These are phyloP conservation scores for Schizosaccharomyces cryophilus DNA, from an alignment of 805 yeast genomes.

Conservation along the genomic window DNA sequence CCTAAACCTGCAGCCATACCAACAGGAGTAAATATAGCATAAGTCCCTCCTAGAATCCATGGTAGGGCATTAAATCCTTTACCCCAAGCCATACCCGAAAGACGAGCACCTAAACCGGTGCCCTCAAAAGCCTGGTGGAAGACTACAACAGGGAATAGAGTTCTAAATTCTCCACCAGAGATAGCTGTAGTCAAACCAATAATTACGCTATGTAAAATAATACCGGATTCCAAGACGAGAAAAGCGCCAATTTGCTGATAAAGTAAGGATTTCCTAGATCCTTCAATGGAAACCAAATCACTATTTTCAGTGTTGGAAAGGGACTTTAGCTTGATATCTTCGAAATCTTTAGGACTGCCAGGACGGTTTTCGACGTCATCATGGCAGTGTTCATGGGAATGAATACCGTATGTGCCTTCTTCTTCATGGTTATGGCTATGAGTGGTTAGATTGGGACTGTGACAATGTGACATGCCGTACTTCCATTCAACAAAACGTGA, in stretches of 20 bases:
- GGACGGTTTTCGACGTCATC: slow-evolving; percentile 7
- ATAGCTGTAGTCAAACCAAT: slow-evolving; percentile 57
- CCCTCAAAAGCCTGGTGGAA: slow-evolving; percentile 51
- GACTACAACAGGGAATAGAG: slow-evolving; percentile 32
- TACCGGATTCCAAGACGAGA: slow-evolving; percentile 50
- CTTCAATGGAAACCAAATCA: not conserved
- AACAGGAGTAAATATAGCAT: slow-evolving; percentile 38
- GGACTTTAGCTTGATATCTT: not conserved
- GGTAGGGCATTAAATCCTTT: slow-evolving; percentile 22
- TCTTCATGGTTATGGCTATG: not conserved
- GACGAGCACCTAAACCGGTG: slow-evolving; percentile 48
- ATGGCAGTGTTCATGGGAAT: slow-evolving; percentile 5
- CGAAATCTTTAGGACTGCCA: slow-evolving; percentile 5
- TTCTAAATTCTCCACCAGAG: slow-evolving; percentile 49
- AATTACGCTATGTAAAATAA: slow-evolving; percentile 59
- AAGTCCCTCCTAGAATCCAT: slow-evolving; percentile 24
- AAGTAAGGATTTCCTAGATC: slow-evolving; percentile 12
- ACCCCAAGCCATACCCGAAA: slow-evolving; percentile 35
- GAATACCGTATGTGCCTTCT: not conserved
- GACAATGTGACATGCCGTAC: slow-evolving; percentile 14
- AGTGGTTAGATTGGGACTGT: slow-evolving; percentile 5
- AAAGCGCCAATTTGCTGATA: slow-evolving; percentile 19
- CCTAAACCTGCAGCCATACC: slow-evolving; percentile 51
- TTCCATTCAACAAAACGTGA: slow-evolving; percentile 19
- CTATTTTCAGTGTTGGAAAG: slow-evolving; percentile 4